Base-by-base conservation (phyloP, 1,139 yeast species). In the Kazachstania sp. region DNA sequence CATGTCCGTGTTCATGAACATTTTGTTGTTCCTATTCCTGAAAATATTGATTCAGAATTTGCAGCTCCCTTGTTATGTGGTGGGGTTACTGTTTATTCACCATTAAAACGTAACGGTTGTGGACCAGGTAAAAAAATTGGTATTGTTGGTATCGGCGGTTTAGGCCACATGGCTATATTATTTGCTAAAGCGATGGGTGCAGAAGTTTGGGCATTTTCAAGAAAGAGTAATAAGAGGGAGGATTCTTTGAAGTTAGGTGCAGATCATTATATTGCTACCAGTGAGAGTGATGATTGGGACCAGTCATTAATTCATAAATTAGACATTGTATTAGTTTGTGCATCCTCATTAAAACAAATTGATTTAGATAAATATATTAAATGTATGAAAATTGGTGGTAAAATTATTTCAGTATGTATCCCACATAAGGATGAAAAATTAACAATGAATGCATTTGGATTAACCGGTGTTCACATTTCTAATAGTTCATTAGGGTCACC, bases 151-250 rank as follows among this genome's bases (percentile, higher is more conserved):
- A 69, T 78, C 50, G 83, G 83, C 56, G 83, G 83, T 45, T 66
- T 78, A 52, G 83, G 83, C 37, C 81, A 77, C 64, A 72, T 77
- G 73, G 81, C 78, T 36, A 66, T 77, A 45, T 71, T 74, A 66
- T 72, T 77, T 51, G 76, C 81, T 43, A 71, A 73, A 54, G 82
- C 81, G 7, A 58, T 78, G 57, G 82, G 81, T 40, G 79, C 80
- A 31, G 73, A 77, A 53, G 81, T 77, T 15, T 69, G 69, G 51
- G 79, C 77, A 3, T 70, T 78, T 57, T 75, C 81, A n/a, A 69
- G 82, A 66, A 61, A 72, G 12, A 57, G 60, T 29, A 54, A 71
- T 39, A 78, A 78, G 62, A 72, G 69, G 55, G 74, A 67, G 36
- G 79, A 77, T 55, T 77, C 81, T 15, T 7, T 68, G 26, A 63